A percentile compares a stretch with the other conserved stretches of the same genome.
Evolutionary conservation across 1,139 yeast species (phyloP).

Genomic region (Scheffersomyces illinoinensis): DNA sequence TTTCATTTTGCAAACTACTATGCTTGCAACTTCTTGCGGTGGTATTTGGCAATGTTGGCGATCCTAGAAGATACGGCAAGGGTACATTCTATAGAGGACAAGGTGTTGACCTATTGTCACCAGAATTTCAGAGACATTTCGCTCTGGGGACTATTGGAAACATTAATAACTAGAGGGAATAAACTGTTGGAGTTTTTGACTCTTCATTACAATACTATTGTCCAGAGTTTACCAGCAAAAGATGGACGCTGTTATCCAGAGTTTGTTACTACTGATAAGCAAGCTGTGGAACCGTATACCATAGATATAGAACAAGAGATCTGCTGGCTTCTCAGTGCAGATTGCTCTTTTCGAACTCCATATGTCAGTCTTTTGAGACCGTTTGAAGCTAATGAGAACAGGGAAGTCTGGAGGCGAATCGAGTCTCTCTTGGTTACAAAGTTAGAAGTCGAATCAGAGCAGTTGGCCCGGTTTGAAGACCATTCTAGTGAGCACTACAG

Average conservation of each 20-base stretch:
- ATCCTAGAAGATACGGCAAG: not conserved
- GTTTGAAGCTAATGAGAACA: not conserved
- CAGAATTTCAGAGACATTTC: slow-evolving; percentile 32
- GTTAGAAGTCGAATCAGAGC: not conserved
- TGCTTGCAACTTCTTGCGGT: slow-evolving; percentile 33
- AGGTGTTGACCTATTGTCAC: slow-evolving; percentile 16
- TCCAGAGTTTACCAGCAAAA: not conserved
- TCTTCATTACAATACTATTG: not conserved
- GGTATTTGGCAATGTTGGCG: slow-evolving; percentile 23
- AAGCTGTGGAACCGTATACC: not conserved
- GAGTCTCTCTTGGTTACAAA: not conserved
- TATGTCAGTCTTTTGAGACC: slow-evolving; percentile 6
- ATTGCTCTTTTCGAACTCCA: slow-evolving; percentile 21
- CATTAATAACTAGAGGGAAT: not conserved
- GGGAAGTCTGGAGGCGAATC: not conserved
- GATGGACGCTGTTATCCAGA: not conserved
- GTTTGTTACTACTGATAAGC: not conserved
- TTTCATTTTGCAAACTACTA: slow-evolving; percentile 46
- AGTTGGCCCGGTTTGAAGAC: not conserved
- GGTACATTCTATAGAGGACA: slow-evolving; percentile 2
- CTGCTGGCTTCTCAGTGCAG: slow-evolving; percentile 24
- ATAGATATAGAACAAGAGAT: slow-evolving; percentile 6
- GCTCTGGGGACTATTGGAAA: slow-evolving; percentile 28
- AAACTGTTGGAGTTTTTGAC: not conserved
- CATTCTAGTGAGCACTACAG: not conserved